Conservation (phyloP, 139 green algal genomes). For the Edaphochlamys debaryana region DNA sequence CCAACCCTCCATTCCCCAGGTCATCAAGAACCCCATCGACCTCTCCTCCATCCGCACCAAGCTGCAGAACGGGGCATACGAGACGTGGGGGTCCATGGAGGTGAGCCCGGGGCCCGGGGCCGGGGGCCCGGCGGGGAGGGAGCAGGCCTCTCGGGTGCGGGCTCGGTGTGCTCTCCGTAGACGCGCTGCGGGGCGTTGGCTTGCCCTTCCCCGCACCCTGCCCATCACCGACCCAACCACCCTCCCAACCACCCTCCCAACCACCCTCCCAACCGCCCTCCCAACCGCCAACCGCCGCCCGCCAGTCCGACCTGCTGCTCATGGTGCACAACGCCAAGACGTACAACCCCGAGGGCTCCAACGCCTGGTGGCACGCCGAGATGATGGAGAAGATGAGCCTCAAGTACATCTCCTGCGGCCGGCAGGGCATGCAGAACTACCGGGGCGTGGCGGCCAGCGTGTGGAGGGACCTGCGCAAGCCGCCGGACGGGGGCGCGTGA, state of each 20-base stretch:
- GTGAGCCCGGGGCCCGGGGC: not conserved
- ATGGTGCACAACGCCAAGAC: slow-evolving; percentile 39
- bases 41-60: slow-evolving; percentile 15
- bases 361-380: slow-evolving; percentile 30
- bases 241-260: no score
- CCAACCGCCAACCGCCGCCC: no score
- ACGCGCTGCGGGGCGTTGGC: no score
- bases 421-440: slow-evolving; percentile 25
- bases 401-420: slow-evolving; percentile 35
- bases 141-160: no score
- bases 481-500: slow-evolving; percentile 16
- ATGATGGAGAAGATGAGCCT: slow-evolving; percentile 35
- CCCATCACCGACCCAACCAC: no score
- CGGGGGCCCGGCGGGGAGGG: no score
- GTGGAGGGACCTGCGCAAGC: slow-evolving; percentile 36
- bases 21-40: slow-evolving; percentile 36
- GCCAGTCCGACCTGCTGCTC: slow-evolving; percentile 24
- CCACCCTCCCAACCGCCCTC: no score
- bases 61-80: not conserved
- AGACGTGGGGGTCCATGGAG: slow-evolving; percentile 22
- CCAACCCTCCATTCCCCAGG: no score
- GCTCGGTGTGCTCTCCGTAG: no score
- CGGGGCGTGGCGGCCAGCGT: slow-evolving; percentile 20
- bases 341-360: slow-evolving; percentile 27
- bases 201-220: no score